These are phyloP conservation scores for Tephrocybe sp. DNA, from an alignment of 768 basidiomycete genomes.

Conservation along the genomic window DNA sequence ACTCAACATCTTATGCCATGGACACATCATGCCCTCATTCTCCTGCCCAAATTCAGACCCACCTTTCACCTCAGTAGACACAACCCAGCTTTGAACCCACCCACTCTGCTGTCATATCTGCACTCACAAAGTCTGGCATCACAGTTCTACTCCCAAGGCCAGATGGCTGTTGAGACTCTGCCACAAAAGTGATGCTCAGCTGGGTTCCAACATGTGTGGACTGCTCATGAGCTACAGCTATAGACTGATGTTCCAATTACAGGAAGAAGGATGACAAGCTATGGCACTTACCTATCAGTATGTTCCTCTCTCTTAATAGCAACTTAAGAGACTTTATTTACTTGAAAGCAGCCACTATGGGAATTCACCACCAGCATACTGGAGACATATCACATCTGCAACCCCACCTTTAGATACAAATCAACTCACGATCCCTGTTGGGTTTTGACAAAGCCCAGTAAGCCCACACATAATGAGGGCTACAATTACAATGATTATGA, in stretches of 20 bases:
- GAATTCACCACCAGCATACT: conserved; percentile 83
- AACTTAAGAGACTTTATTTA: conserved; percentile 12
- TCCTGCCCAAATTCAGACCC: conserved; percentile 46
- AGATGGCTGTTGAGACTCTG: conserved; percentile 71
- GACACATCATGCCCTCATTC: conserved; percentile 67
- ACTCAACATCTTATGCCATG: conserved; percentile 57
- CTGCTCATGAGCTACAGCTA: conserved; percentile 76
- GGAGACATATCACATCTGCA: conserved; percentile 93
- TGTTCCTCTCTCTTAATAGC: conserved; percentile 31
- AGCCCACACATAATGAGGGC: conserved; percentile 93
- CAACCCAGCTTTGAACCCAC: conserved; percentile 65
- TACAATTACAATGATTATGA: conserved; percentile 99
- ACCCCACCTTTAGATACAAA: conserved; percentile 94
- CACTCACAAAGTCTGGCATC: conserved; percentile 50
- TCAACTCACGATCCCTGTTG: conserved; percentile 92
- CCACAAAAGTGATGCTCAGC: conserved; percentile 65
- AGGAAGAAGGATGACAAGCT: conserved; percentile 77
- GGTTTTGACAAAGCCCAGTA: conserved; percentile 97
- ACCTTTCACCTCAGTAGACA: conserved; percentile 53
- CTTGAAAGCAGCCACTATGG: conserved; percentile 47
- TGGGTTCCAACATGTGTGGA: conserved; percentile 80
- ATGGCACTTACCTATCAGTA: conserved; percentile 80
- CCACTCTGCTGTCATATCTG: conserved; percentile 70
- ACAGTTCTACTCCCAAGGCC: conserved; percentile 64
- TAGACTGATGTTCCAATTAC: conserved; percentile 59